These are phyloP conservation scores for Camellia lanceoleosa DNA, from an alignment of 148 eudicot genomes.

Conservation along the genomic window DNA sequence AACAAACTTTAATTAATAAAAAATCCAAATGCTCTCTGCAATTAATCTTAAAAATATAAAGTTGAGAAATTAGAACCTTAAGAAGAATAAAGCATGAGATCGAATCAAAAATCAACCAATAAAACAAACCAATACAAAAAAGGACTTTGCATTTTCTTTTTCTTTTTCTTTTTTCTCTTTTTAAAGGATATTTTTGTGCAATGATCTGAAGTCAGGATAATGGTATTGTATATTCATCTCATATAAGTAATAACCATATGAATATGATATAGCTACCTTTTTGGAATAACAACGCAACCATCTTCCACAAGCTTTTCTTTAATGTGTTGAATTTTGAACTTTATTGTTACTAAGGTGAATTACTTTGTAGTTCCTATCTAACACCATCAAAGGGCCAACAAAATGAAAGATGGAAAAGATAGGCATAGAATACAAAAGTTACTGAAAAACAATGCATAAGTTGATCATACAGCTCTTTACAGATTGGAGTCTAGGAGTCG, in stretches of 20 bases:
- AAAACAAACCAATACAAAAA: background rate
- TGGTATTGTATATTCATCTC: background rate
- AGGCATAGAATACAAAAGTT: background rate
- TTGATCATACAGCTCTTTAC: background rate
- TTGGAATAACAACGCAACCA: background rate
- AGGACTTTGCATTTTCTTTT: too few species aligned
- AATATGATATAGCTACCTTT: background rate
- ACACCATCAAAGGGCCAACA: background rate
- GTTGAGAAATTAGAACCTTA: background rate
- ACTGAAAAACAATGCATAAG: background rate
- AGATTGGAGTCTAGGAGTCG: too few species aligned
- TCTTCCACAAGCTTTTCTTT: background rate
- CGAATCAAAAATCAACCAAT: constrained; percentile 2
- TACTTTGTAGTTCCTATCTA: background rate
- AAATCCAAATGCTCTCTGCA: background rate
- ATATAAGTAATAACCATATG: background rate
- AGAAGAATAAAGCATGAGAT: background rate
- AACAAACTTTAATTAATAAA: background rate
- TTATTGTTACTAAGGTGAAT: background rate
- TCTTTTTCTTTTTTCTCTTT: background rate
- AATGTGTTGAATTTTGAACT: background rate
- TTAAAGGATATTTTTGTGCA: background rate
- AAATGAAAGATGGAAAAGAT: background rate
- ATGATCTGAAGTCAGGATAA: background rate
- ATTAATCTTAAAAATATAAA: background rate